These are phyloP conservation scores for Volvariella volvacea DNA, from an alignment of 1,284 basidiomycete genomes.

Conservation along the genomic window DNA sequence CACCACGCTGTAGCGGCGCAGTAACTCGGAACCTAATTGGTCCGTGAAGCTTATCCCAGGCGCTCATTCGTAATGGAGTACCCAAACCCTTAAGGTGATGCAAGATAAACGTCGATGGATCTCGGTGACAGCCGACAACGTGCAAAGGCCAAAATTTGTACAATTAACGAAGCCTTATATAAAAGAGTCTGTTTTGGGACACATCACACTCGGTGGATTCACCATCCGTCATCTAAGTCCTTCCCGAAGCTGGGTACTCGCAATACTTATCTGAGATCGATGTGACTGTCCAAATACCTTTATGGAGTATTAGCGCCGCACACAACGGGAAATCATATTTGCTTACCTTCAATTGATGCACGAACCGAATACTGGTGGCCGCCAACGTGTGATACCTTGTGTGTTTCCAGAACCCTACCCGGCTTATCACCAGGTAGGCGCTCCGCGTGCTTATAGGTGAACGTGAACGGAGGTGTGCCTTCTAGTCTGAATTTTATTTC, in stretches of 20 bases:
- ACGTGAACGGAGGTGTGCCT: neutral
- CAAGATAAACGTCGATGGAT: no score
- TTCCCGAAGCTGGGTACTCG: neutral
- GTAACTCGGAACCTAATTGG: no score
- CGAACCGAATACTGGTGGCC: neutral
- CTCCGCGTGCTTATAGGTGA: neutral
- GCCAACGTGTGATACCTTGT: neutral
- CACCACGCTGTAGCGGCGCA: no score
- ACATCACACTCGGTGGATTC: no score
- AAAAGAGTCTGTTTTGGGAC: no score
- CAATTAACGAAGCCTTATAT: no score
- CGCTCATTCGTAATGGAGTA: no score
- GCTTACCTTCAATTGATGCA: neutral
- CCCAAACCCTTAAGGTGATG: no score
- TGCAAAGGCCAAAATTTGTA: no score
- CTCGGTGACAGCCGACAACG: no score
- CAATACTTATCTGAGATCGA: constrained; percentile 1
- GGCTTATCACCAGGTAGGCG: neutral
- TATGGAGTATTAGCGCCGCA: neutral
- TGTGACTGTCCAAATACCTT: neutral
- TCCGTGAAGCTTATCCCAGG: no score
- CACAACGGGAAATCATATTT: no score
- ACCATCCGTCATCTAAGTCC: neutral
- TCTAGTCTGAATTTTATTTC: neutral
- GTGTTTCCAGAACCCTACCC: neutral